Conservation (phyloP, 139 green algal species). For the Closterium sp. region DNA sequence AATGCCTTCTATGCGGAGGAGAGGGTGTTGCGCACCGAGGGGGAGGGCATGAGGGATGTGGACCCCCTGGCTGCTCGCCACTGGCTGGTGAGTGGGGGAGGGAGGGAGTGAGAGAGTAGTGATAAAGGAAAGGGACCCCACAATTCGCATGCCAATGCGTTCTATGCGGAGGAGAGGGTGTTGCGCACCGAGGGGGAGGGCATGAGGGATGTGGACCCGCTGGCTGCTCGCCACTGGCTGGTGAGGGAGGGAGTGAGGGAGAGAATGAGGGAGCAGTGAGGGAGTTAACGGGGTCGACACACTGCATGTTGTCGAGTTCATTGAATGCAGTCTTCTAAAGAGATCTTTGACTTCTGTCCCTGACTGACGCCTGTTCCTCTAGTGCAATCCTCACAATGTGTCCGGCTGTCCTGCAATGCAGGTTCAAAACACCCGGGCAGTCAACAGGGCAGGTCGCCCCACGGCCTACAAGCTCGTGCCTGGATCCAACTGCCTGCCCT, state of each 20-base stretch:
- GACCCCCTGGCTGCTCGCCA: constrained; percentile 54
- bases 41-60: constrained; percentile 42
- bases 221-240: neutral
- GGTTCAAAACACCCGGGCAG: constrained; percentile 29
- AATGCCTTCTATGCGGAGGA: constrained; percentile 73
- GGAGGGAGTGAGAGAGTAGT: neutral
- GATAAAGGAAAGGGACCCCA: neutral
- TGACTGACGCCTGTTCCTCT: neutral
- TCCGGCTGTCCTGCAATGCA: neutral
- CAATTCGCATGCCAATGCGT: neutral
- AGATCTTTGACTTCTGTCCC: neutral
- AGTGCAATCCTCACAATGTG: too few species aligned
- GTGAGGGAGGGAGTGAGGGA: neutral
- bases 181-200: neutral
- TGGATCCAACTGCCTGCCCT: constrained; percentile 30
- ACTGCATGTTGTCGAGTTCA: neutral
- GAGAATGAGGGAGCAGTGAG: neutral
- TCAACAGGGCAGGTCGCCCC: constrained; percentile 41
- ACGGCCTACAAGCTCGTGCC: constrained; percentile 51
- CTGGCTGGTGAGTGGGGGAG: constrained; percentile 56
- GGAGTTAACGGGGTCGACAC: neutral
- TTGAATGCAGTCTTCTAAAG: neutral
- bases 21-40: constrained; percentile 65
- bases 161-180: neutral
- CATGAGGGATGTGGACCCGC: neutral